phyloP scores from a whole-genome alignment of 352 stramenopile species.

The Blastocystis hominis region DNA sequence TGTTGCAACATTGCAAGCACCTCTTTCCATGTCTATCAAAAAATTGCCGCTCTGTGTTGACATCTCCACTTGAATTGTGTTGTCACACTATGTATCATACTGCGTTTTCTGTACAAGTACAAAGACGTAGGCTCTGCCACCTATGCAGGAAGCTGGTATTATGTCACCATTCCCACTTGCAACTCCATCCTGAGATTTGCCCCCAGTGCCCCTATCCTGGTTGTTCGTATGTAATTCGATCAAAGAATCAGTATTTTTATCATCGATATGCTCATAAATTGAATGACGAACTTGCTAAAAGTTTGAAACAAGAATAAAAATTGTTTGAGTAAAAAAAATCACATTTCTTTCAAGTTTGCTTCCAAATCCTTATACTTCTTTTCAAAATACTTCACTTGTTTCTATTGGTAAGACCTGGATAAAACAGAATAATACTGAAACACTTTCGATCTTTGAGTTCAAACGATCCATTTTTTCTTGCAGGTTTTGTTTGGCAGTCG shows the following conservation, averaged over 20 bases:
- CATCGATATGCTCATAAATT: neutral
- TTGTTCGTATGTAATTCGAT: neutral
- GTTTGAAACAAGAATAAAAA: neutral
- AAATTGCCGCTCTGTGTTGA: neutral
- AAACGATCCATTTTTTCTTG: neutral
- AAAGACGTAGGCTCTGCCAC: neutral
- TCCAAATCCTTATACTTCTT: neutral
- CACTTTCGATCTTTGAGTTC: neutral
- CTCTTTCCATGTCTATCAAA: neutral
- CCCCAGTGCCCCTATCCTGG: neutral
- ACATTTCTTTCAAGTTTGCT: neutral
- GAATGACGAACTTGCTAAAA: neutral
- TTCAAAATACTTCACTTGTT: conserved; percentile 12
- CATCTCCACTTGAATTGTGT: neutral
- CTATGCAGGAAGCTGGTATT: neutral
- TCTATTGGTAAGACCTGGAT: neutral
- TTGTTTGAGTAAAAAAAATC: neutral
- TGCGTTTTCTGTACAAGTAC: too few relatives aligned
- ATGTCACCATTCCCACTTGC: neutral
- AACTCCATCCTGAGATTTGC: neutral
- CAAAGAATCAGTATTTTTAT: neutral
- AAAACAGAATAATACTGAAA: neutral
- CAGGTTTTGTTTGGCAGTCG: neutral
- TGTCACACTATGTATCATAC: neutral
- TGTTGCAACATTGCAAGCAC: neutral